These are phyloP conservation scores for Buxus sempervirens DNA, from an alignment of 164 flowering plant genomes.

Conservation along the genomic window DNA sequence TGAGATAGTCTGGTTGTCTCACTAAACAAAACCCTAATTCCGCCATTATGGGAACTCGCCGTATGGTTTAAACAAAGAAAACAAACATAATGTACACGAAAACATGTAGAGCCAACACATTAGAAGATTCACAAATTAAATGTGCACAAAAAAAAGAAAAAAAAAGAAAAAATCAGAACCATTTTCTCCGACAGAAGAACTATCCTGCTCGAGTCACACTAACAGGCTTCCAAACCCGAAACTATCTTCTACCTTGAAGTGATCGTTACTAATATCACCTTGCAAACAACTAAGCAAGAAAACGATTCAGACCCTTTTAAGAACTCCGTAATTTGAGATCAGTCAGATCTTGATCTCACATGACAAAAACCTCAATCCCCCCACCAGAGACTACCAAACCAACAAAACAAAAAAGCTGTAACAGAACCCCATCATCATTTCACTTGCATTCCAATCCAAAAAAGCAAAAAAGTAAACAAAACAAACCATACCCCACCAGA, in stretches of 20 bases:
- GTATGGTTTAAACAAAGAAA: too few species aligned
- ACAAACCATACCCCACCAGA: constrained; percentile 45
- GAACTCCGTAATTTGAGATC: constrained; percentile 13
- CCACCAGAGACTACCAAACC: constrained; percentile 8
- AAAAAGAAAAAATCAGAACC: background rate
- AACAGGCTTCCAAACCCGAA: background rate
- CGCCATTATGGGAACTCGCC: too few species aligned
- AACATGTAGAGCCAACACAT: background rate
- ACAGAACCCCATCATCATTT: constrained; percentile 18
- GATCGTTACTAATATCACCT: too few species aligned
- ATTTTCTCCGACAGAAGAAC: background rate
- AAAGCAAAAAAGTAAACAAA: constrained; percentile 8
- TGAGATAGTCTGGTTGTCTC: too few species aligned
- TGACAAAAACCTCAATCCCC: constrained; percentile 11
- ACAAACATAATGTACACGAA: too few species aligned
- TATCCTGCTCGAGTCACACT: background rate
- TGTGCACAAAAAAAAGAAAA: background rate
- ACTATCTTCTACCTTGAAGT: background rate
- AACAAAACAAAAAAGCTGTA: background rate
- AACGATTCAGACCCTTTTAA: constrained; percentile 8
- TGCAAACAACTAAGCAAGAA: constrained; percentile 4
- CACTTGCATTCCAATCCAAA: constrained; percentile 47
- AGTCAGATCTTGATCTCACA: constrained; percentile 16
- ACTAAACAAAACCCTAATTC: too few species aligned
- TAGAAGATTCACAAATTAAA: too few species aligned